Base-by-base conservation (phyloP, 1,284 basidiomycete genomes). In the Cutaneotrichosporon curvatum region DNA sequence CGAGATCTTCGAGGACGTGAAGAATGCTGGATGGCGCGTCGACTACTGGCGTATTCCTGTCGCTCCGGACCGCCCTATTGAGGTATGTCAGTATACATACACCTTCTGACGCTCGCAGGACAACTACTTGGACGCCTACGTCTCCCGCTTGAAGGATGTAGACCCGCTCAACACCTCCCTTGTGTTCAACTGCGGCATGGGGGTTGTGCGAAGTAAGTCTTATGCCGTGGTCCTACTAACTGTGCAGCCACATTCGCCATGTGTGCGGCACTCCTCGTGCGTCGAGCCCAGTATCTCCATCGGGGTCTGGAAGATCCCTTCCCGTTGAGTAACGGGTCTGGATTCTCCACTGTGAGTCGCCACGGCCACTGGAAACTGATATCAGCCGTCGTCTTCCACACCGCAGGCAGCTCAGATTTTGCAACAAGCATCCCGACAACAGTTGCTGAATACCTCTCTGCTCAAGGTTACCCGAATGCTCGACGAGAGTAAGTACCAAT, bases 151-250 rank as follows among this genome's bases (percentile, higher is more conserved):
- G 61, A 81, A 83, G 59, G 74, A 80, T 33, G 81, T 85, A 0
- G 87, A 95, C 57, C 91, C 94, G 0, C 73, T 82, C 8, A 78
- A 76, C 18, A 90, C 88, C 0, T 83, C 85, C 0, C 76, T 98
- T 15, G 87, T 98, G 2, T 96, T 98, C 70, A 94, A 89, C 48
- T 97, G 95, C 67, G 94, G 95, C 34, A 92, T 95, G 80, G 95
- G 95, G 36, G 88, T 90, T 3, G 91, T 95, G 0, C 81, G 95
- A 34, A 95, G 70, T 62, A 55, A 59, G 62, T 57, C n/a, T n/a
- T n/a, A n/a, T n/a, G n/a, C n/a, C n/a, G n/a, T n/a, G n/a, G n/a
- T n/a, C n/a, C n/a, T 20, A 19, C 9, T 8, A 22, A 19, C 10
- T 8, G 36, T 37, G 30, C 44, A 73, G 71, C 94, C 2, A 96